Conservation (phyloP, 169 alveolate species). For the Plasmodium relictum region DNA sequence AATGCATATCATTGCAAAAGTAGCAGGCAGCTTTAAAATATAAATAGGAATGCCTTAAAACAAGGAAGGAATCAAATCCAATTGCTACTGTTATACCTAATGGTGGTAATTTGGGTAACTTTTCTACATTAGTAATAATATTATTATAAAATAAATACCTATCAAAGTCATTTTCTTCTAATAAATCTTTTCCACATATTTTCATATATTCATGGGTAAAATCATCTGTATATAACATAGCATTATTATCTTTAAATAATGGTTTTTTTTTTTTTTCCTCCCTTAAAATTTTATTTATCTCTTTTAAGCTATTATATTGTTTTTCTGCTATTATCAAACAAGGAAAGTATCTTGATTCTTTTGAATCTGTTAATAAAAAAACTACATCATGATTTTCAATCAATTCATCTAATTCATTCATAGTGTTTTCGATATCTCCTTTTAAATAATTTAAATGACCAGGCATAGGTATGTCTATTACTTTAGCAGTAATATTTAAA, state of each 20-base stretch:
- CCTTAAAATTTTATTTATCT: neutral
- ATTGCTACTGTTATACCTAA: conserved; percentile 82
- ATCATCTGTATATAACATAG: neutral
- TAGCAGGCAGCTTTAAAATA: conserved; percentile 82
- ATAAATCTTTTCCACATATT: neutral
- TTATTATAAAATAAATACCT: conserved; percentile 46
- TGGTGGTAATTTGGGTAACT: conserved; percentile 75
- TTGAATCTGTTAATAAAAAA: conserved; percentile 84
- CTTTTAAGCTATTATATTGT: conserved; percentile 37
- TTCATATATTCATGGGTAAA: neutral
- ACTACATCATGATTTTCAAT: conserved; percentile 79
- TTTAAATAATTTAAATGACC: conserved; percentile 77
- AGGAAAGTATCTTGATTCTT: conserved; percentile 87
- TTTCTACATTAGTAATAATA: conserved; percentile 23
- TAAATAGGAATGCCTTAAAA: conserved; percentile 83
- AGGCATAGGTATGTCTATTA: conserved; percentile 85
- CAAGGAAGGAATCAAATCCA: conserved; percentile 81
- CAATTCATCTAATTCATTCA: conserved; percentile 35
- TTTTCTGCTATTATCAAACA: conserved; percentile 78
- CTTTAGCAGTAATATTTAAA: conserved; percentile 57
- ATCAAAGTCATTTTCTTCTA: neutral
- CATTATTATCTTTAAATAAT: neutral
- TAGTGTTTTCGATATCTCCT: conserved; percentile 36
- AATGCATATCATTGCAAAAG: conserved; percentile 83
- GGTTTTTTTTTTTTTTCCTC: neutral